Conservation (phyloP, 2,329 filamentous ascomycete genomes). For the Pseudogymnoascus sp. region DNA sequence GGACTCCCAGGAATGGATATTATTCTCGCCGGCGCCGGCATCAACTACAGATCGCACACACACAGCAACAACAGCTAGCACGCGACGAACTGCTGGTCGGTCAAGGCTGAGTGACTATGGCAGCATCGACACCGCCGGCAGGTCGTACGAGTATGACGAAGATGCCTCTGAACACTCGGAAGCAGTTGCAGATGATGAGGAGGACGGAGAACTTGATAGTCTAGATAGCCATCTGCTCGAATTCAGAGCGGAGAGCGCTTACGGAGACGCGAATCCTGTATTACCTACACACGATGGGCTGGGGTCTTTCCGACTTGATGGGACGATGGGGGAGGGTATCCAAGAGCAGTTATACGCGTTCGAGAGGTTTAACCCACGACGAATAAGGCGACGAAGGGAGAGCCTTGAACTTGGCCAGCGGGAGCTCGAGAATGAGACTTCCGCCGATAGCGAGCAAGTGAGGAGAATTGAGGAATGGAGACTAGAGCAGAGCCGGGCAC, state of each 20-base stretch:
- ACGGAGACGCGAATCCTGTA: constrained; percentile 43
- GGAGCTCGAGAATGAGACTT: constrained; percentile 45
- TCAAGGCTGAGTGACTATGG: constrained; percentile 75
- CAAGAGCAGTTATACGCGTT: constrained; percentile 87
- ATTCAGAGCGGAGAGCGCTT: constrained; percentile 56
- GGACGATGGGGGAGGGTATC: constrained; percentile 46
- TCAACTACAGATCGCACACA: constrained; percentile 61
- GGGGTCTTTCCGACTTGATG: constrained; percentile 68
- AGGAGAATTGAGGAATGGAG: constrained; percentile 87
- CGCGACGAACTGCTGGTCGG: constrained; percentile 56
- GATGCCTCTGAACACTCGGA: constrained; percentile 49
- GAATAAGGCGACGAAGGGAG: constrained; percentile 48
- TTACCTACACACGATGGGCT: constrained; percentile 90
- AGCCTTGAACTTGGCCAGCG: constrained; percentile 44
- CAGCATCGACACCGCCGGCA: constrained; percentile 62
- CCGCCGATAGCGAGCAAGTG: constrained; percentile 64
- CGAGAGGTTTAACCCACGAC: constrained; percentile 71
- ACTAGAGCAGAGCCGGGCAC: constrained; percentile 75
- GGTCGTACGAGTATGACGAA: constrained; percentile 46
- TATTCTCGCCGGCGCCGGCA: constrained; percentile 72
- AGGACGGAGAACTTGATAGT: constrained; percentile 80
- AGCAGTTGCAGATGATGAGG: constrained; percentile 41
- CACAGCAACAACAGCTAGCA: constrained; percentile 50
- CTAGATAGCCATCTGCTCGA: constrained; percentile 86
- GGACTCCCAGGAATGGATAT: constrained; percentile 88